These are phyloP conservation scores for Gynochthodes officinalis DNA, from an alignment of 257 asterid species.

Conservation along the genomic window DNA sequence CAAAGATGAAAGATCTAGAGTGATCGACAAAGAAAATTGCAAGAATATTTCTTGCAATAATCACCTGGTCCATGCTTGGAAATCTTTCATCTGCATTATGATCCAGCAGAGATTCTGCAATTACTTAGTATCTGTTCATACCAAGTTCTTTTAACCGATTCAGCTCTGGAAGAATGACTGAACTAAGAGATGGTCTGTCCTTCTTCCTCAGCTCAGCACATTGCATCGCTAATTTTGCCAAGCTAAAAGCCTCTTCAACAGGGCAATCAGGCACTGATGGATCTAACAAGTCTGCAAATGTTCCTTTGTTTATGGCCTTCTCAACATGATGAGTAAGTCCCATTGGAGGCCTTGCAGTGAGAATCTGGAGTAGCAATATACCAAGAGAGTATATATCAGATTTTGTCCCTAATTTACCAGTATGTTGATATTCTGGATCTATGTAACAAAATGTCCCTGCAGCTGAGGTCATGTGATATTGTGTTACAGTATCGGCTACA, in stretches of 20 bases:
- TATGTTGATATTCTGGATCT: slow-evolving; percentile 82
- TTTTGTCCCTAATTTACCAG: slow-evolving; percentile 68
- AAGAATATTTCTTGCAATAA: neutral
- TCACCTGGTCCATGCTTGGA: neutral
- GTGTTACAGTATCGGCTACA: slow-evolving; percentile 61
- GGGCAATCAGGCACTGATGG: slow-evolving; percentile 79
- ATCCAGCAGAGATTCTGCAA: neutral
- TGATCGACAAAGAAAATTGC: neutral
- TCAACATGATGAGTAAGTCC: slow-evolving; percentile 70
- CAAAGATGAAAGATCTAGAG: neutral
- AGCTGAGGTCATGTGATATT: slow-evolving; percentile 77
- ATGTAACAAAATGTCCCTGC: slow-evolving; percentile 86
- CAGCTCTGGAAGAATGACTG: slow-evolving; percentile 61
- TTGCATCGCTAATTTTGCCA: slow-evolving; percentile 50
- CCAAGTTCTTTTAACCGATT: slow-evolving; percentile 50
- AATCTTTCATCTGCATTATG: neutral
- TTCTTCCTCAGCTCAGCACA: slow-evolving; percentile 67
- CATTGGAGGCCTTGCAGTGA: slow-evolving; percentile 83
- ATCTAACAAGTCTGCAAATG: slow-evolving; percentile 56
- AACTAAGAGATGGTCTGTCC: slow-evolving; percentile 69
- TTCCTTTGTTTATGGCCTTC: slow-evolving; percentile 49
- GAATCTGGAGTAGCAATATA: slow-evolving; percentile 59
- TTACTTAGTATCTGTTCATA: slow-evolving; percentile 15
- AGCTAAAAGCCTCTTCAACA: slow-evolving; percentile 44
- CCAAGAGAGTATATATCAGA: slow-evolving; percentile 74